These are phyloP conservation scores for Gonapodya sp. DNA, from an alignment of 192 early-diverging fungal genomes.

Conservation along the genomic window DNA sequence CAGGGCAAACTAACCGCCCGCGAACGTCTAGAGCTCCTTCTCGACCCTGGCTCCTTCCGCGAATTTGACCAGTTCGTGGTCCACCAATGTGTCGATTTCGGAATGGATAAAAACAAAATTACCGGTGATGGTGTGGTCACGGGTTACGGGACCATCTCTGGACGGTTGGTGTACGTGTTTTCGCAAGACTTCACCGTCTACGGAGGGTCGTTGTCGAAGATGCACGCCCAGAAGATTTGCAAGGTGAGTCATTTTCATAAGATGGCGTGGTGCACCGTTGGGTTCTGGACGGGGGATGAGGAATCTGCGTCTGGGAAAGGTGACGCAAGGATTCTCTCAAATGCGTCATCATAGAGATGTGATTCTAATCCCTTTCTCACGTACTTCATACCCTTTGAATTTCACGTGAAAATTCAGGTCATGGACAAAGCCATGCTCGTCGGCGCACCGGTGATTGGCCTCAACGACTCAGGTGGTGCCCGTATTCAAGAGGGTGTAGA, in stretches of 20 bases:
- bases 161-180: conserved; percentile 80
- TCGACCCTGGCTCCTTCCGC: conserved; percentile 75
- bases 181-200: conserved; percentile 91
- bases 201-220: conserved; percentile 81
- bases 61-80: conserved; percentile 92
- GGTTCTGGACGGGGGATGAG: no score
- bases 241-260: conserved; percentile 54
- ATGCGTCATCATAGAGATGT: no score
- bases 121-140: conserved; percentile 94
- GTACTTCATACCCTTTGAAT: no score
- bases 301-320: no score
- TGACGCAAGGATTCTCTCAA: no score
- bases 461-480: conserved; percentile 96
- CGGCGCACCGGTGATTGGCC: conserved; percentile 87
- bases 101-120: conserved; percentile 71
- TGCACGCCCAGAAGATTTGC: conserved; percentile 84
- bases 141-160: conserved; percentile 88
- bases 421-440: conserved; percentile 89
- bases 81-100: conserved; percentile 87
- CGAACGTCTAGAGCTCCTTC: conserved; percentile 74
- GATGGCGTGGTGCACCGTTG: no score
- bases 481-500: conserved; percentile 98
- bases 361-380: conserved; percentile 19
- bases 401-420: conserved; percentile 18
- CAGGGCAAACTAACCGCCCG: conserved; percentile 89